Evolutionary conservation across 768 basidiomycete genomes (phyloP).

Genomic region (Albatrellus ellisii): DNA sequence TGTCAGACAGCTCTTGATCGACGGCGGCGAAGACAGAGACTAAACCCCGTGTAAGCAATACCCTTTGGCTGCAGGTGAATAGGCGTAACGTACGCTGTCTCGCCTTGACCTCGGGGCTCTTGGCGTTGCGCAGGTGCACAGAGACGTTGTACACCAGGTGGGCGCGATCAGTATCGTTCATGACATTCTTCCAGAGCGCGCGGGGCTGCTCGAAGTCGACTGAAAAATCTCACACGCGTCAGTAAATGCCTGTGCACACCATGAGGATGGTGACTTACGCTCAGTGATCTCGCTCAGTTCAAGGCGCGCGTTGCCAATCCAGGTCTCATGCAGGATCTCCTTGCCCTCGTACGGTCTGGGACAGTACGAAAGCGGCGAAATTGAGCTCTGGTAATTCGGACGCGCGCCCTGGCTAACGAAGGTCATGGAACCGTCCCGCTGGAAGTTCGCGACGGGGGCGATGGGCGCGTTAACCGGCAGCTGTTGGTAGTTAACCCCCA

Average conservation of each 20-base stretch:
- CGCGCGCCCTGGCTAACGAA: slow-evolving; percentile 71
- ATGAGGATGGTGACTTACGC: slow-evolving; percentile 33
- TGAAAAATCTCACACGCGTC: slow-evolving; percentile 17
- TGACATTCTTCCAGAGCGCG: slow-evolving; percentile 53
- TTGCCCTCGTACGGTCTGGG: slow-evolving; percentile 24
- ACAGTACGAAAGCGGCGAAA: slow-evolving; percentile 58
- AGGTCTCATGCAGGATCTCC: slow-evolving; percentile 52
- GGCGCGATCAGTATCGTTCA: slow-evolving; percentile 43
- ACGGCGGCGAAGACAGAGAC: slow-evolving; percentile 75
- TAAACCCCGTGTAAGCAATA: slow-evolving; percentile 16
- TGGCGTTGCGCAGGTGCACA: slow-evolving; percentile 47
- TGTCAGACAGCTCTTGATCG: slow-evolving; percentile 58
- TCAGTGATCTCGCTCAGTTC: slow-evolving; percentile 69
- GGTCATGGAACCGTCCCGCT: slow-evolving; percentile 65
- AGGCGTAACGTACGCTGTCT: slow-evolving; percentile 43
- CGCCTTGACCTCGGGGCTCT: slow-evolving; percentile 44
- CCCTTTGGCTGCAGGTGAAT: not conserved
- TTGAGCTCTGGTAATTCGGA: slow-evolving; percentile 79
- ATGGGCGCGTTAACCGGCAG: slow-evolving; percentile 79
- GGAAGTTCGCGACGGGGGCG: slow-evolving; percentile 75
- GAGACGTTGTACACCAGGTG: slow-evolving; percentile 58
- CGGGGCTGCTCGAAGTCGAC: slow-evolving; percentile 84
- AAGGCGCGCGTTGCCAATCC: slow-evolving; percentile 53
- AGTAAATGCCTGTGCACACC: not conserved
- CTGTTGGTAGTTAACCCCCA: slow-evolving; percentile 72